Conservation (phyloP, 176 grass and related monocot genomes). For the Musa beccarii region DNA sequence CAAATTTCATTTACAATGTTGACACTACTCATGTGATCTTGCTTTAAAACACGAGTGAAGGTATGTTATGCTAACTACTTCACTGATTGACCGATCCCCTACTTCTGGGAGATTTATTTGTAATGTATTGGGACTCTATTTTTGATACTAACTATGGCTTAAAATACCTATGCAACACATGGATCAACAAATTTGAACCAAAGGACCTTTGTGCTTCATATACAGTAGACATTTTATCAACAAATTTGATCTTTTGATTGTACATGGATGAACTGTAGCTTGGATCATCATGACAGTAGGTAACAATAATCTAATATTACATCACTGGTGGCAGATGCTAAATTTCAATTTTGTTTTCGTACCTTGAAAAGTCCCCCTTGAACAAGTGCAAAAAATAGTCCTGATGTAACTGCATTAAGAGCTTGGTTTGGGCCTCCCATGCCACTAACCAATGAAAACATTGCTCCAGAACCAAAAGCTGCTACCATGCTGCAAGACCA, state of each 20-base stretch:
- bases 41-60: too few relatives aligned
- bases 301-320: not conserved
- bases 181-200: too few relatives aligned
- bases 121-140: too few relatives aligned
- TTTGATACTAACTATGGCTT: too few relatives aligned
- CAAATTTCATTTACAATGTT: too few relatives aligned
- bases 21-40: too few relatives aligned
- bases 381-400: constrained; percentile 65
- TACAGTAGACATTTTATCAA: too few relatives aligned
- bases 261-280: not conserved
- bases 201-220: too few relatives aligned
- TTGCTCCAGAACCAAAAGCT: constrained; percentile 85
- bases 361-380: constrained; percentile 90
- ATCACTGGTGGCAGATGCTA: not conserved
- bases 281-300: not conserved
- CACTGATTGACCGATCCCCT: too few relatives aligned
- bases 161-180: too few relatives aligned
- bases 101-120: too few relatives aligned
- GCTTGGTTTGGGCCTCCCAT: constrained; percentile 64
- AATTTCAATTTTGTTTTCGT: constrained; percentile 5
- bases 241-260: not conserved
- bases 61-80: too few relatives aligned
- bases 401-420: constrained; percentile 36
- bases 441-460: constrained; percentile 88
- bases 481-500: constrained; percentile 64